Evolutionary conservation across 2,329 filamentous ascomycete genomes (phyloP).

Genomic region (Cercospora berteroae): DNA sequence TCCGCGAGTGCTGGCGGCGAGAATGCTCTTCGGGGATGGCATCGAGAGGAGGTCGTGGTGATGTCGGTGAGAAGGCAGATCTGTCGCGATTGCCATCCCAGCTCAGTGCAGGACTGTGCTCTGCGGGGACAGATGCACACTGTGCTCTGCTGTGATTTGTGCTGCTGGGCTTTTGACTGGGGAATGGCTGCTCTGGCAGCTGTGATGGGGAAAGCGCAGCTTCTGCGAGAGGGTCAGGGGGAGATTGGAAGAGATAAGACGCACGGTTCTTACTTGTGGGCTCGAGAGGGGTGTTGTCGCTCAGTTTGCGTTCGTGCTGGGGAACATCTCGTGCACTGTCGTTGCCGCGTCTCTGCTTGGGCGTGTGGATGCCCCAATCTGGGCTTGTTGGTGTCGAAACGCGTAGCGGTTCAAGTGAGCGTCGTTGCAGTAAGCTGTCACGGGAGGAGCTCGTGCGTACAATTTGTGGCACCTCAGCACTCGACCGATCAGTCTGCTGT

Average conservation of each 20-base stretch:
- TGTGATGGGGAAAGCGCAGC: conserved; percentile 7
- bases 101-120: neutral
- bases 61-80: conserved; percentile 26
- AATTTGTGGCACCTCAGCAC: conserved; percentile 20
- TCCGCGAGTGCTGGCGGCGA: conserved; percentile 27
- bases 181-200: conserved; percentile 9
- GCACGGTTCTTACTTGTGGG: conserved; percentile 48
- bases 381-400: conserved; percentile 26
- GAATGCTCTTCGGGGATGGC: conserved; percentile 42
- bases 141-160: conserved; percentile 1
- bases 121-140: conserved; percentile 6
- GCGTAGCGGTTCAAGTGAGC: conserved; percentile 34
- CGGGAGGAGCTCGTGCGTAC: conserved; percentile 27
- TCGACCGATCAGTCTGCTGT: conserved; percentile 21
- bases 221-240: conserved; percentile 34
- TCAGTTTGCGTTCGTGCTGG: conserved; percentile 25
- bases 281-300: conserved; percentile 40
- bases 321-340: conserved; percentile 6
- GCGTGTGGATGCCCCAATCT: conserved; percentile 23
- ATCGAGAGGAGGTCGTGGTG: conserved; percentile 42
- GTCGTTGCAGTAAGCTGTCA: conserved; percentile 32
- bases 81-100: conserved; percentile 12
- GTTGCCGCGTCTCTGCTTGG: conserved; percentile 25
- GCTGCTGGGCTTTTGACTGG: conserved; percentile 8
- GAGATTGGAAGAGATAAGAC: conserved; percentile 48